phyloP scores from a whole-genome alignment of 176 grass and related monocot species.

The Triticum turgidum region DNA sequence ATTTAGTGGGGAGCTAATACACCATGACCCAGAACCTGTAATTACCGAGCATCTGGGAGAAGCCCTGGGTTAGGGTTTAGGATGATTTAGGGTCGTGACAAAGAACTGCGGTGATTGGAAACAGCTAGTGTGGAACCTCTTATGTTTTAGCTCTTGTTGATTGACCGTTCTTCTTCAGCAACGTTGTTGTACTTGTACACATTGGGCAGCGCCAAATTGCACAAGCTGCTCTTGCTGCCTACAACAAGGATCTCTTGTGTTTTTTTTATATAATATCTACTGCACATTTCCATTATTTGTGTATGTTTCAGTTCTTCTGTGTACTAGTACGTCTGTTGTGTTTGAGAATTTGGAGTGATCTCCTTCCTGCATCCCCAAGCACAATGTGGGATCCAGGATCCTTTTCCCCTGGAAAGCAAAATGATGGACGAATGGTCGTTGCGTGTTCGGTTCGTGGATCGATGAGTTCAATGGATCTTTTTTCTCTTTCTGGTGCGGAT shows the following conservation, averaged over 20 bases:
- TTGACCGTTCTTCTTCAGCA: constrained; percentile 25
- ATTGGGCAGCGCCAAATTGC: constrained; percentile 3
- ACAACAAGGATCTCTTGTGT: constrained; percentile 8
- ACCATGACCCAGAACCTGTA: constrained; percentile 48
- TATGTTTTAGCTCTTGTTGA: constrained; percentile 23
- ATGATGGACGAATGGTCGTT: neutral
- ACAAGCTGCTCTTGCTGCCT: neutral
- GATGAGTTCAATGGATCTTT: constrained; percentile 29
- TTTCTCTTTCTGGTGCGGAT: constrained; percentile 29
- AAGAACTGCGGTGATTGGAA: neutral
- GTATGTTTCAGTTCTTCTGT: neutral
- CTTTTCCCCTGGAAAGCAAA: constrained; percentile 20
- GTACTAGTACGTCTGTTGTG: neutral
- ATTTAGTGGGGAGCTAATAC: constrained; percentile 6
- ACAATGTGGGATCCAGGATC: constrained; percentile 2
- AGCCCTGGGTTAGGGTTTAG: neutral
- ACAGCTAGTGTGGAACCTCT: constrained; percentile 12
- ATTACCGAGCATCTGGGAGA: constrained; percentile 38
- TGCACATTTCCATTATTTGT: neutral
- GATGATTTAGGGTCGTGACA: too few relatives aligned
- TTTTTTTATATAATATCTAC: neutral
- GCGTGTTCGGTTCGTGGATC: constrained; percentile 7
- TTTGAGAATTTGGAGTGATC: neutral
- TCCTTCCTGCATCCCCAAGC: constrained; percentile 8
- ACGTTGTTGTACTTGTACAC: constrained; percentile 34